Conservation (phyloP, 1,139 yeast genomes). For the Casaregolazyma suthepensis region DNA sequence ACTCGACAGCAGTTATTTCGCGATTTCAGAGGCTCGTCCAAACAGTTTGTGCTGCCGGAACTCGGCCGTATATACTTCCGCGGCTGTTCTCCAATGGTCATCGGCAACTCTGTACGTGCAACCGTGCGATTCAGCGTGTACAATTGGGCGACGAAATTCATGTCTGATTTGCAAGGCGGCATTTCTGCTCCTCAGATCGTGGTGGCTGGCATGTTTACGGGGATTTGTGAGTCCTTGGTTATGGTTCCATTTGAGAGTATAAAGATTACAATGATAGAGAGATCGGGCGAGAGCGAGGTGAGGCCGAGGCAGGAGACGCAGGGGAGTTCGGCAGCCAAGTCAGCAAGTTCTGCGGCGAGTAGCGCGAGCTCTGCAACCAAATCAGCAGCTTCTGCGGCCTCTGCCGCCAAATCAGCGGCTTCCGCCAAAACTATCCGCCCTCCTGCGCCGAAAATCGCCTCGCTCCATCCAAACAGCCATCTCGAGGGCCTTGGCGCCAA, state of each 20-base stretch:
- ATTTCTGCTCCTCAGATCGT: slow-evolving; percentile 35
- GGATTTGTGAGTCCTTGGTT: slow-evolving; percentile 62
- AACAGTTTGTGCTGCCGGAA: slow-evolving; percentile 34
- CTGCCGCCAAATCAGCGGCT: neutral
- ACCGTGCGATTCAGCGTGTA: slow-evolving; percentile 66
- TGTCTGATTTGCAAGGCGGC: slow-evolving; percentile 42
- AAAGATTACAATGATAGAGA: slow-evolving; percentile 67
- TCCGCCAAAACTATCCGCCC: slow-evolving; percentile 14
- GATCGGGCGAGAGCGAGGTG: slow-evolving; percentile 10
- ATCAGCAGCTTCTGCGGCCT: too few relatives aligned
- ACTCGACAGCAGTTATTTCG: slow-evolving; percentile 55
- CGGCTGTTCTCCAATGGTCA: slow-evolving; percentile 75
- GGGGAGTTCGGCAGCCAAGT: neutral
- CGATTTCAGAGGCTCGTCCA: slow-evolving; percentile 32
- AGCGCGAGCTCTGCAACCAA: too few relatives aligned
- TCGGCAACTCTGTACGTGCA: slow-evolving; percentile 71
- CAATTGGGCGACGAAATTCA: slow-evolving; percentile 68
- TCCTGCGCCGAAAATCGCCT: slow-evolving; percentile 12
- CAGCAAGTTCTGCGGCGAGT: neutral
- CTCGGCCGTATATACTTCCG: slow-evolving; percentile 49
- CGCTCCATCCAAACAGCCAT: slow-evolving; percentile 16
- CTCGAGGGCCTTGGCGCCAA: slow-evolving; percentile 25
- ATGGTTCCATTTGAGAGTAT: slow-evolving; percentile 81
- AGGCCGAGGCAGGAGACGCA: neutral
- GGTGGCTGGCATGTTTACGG: slow-evolving; percentile 84